Percentiles rank a stretch among this genome's conserved stretches.
These are phyloP conservation scores for Butyriboletus loyo DNA, from an alignment of 768 basidiomycete species.

Conservation along the genomic window DNA sequence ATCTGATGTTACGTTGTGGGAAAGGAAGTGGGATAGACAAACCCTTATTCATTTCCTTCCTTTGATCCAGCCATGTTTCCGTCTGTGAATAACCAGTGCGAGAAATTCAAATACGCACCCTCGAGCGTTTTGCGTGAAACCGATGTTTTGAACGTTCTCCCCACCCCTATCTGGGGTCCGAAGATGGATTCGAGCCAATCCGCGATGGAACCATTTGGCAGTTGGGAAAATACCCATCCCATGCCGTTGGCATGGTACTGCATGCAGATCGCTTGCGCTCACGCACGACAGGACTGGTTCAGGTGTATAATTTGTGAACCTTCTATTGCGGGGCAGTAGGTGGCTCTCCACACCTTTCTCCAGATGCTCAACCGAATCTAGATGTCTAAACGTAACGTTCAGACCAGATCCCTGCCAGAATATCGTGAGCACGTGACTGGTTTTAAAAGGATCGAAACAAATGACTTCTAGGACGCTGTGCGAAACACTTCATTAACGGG, in stretches of 20 bases:
- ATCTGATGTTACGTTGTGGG: neutral
- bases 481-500: neutral
- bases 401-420: no score
- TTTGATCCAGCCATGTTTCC: neutral
- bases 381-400: no score
- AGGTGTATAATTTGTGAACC: conserved; percentile 14
- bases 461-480: neutral
- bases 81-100: conserved; percentile 16
- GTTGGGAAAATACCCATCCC: conserved; percentile 4
- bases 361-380: no score
- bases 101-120: conserved; percentile 11
- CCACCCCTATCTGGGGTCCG: neutral
- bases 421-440: neutral
- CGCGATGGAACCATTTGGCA: conserved; percentile 12
- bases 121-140: neutral
- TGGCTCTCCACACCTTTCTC: no score
- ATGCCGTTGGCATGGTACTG: conserved; percentile 1
- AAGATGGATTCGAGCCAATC: conserved; percentile 15
- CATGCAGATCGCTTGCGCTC: neutral
- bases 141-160: neutral
- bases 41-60: neutral
- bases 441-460: neutral
- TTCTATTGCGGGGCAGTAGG: conserved; percentile 2
- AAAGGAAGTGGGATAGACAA: neutral
- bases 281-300: conserved; percentile 18